Base-by-base conservation (phyloP, 2,329 filamentous ascomycete species). In the Exophiala dermatitidis region DNA sequence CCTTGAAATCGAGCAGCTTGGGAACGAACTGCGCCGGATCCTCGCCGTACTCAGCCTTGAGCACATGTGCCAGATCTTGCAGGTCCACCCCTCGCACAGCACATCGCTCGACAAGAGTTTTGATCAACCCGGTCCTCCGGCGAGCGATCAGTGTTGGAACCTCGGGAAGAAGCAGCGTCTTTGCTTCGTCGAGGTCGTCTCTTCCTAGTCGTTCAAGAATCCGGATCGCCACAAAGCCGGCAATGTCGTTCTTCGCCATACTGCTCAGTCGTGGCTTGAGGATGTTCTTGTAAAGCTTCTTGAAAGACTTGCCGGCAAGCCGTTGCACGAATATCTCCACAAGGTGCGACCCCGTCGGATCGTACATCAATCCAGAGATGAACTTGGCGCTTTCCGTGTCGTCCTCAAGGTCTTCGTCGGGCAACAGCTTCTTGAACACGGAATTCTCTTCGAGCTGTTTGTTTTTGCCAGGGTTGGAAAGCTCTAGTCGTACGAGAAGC, bases 221-320 rank as follows among this genome's bases (percentile, higher is more conserved):
- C 53, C 83, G 82, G 61, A 90, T 86, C 19, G 89, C 88, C 0
- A 94, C 86, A 65, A 95, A 97, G 28, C 83, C 86, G 4, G 93
- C 90, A 46, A 90, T 86, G 63, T 95, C 90, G 67, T 97, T 97
- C 53, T 90, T 85, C 4, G 91, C 81, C 54, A 95, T 79, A 37
- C 82, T 86, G 26, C 84, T 83, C 63, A 97, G 86, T 29, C 89
- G 82, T 9, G 86, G 83, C 57, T 84, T 85, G 69, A 97, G 86
- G 60, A 90, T 81, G 60, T 85, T 83, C 53, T 79, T 82, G 71
- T 94, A 91, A 4, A 98, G 77, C 9, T 82, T 80, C 70, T 95
- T 96, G 80, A 97, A 98, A 33, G 90, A 72, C 70, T 93, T 95
- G 41, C 88, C 90, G 0, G 93, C 90, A 10, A 85, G 82, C 65